Conservation (phyloP, 768 basidiomycete species). For the Boletus pseudo-olivaceus region DNA sequence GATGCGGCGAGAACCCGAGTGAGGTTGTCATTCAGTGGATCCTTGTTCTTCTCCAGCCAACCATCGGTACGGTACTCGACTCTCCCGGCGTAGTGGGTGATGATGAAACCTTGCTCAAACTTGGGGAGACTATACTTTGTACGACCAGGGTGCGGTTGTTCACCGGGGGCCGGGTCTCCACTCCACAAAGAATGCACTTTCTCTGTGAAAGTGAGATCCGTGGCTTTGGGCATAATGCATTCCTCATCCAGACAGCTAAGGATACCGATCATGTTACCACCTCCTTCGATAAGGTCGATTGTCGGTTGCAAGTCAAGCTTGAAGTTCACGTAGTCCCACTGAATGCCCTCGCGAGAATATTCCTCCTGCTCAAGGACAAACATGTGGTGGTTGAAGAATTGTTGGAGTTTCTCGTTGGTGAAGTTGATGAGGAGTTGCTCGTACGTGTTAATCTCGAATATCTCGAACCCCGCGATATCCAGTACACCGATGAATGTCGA, state of each 20-base stretch:
- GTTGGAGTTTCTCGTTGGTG: slow-evolving; percentile 97
- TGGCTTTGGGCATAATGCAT: slow-evolving; percentile 99
- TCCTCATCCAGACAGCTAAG: slow-evolving; percentile 94
- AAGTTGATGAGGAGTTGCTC: slow-evolving; percentile 99
- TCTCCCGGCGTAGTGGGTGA: slow-evolving; percentile 94
- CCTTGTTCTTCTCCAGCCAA: slow-evolving; percentile 99
- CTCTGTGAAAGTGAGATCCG: slow-evolving; percentile 90
- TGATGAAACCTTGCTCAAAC: slow-evolving; percentile 91
- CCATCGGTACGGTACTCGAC: slow-evolving; percentile 96
- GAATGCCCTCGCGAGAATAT: slow-evolving; percentile 92
- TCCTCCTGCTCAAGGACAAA: slow-evolving; percentile 99
- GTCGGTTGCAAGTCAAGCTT: slow-evolving; percentile 97
- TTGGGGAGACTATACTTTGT: slow-evolving; percentile 82
- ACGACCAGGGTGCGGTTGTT: slow-evolving; percentile 66
- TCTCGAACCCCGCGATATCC: slow-evolving; percentile 99
- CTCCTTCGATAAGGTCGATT: slow-evolving; percentile 94
- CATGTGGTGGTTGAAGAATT: slow-evolving; percentile 99
- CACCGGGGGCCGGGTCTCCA: slow-evolving; percentile 37
- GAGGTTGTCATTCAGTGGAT: slow-evolving; percentile 94
- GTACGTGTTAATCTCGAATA: slow-evolving; percentile 90
- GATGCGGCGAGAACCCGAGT: slow-evolving; percentile 84
- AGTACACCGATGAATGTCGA: slow-evolving; percentile 96
- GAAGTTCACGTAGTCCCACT: slow-evolving; percentile 98
- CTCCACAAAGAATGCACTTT: slow-evolving; percentile 83
- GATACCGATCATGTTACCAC: slow-evolving; percentile 70